Evolutionary conservation across 306 rosid species (phyloP).

Genomic region (Pachyrhizus erosus): DNA sequence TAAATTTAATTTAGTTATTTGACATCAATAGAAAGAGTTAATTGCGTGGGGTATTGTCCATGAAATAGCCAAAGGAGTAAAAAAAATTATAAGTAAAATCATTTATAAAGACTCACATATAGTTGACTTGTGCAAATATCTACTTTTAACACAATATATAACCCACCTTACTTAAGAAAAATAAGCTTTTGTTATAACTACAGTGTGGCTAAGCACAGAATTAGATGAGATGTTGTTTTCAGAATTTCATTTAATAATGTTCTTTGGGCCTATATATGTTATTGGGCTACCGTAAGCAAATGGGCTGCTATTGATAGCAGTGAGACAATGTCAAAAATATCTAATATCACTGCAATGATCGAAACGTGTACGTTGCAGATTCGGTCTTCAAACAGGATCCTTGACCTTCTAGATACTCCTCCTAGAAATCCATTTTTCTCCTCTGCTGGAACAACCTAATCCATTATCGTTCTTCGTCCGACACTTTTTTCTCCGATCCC

Average conservation of each 20-base stretch:
- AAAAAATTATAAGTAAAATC: neutral
- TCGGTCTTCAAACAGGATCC: neutral
- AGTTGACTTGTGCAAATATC: neutral
- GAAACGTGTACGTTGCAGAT: conserved; percentile 56
- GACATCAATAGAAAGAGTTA: neutral
- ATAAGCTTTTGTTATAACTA: neutral
- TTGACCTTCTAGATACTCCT: conserved; percentile 32
- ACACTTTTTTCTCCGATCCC: neutral
- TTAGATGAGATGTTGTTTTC: neutral
- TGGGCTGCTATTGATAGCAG: neutral
- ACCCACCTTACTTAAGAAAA: neutral
- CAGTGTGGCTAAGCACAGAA: neutral
- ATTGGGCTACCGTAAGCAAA: conserved; percentile 31
- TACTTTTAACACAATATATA: neutral
- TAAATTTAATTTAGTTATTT: neutral
- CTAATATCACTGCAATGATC: neutral
- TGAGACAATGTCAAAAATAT: conserved; percentile 31
- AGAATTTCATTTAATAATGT: neutral
- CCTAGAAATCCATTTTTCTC: neutral
- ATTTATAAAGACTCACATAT: neutral
- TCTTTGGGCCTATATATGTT: neutral
- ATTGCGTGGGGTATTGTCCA: neutral
- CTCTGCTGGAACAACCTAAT: conserved; percentile 32
- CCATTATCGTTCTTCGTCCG: neutral
- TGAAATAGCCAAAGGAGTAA: neutral